These are phyloP conservation scores for Leucosporidium scottii DNA, from an alignment of 768 basidiomycete genomes.

Conservation along the genomic window DNA sequence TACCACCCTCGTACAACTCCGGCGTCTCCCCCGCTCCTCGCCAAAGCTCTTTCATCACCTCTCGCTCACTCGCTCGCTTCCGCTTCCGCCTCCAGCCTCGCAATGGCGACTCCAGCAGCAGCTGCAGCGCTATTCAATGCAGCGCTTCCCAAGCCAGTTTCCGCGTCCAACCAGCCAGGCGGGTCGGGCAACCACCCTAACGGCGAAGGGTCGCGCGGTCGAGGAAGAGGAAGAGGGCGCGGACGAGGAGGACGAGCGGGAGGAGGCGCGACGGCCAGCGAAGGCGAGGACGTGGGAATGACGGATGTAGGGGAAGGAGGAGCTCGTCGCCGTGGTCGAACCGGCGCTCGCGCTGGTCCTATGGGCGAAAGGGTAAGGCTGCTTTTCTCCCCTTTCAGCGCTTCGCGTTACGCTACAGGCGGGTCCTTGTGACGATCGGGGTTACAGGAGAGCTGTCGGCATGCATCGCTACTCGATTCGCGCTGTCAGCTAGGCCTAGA, in stretches of 20 bases:
- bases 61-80: conserved; percentile 2
- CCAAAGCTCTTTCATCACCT: not conserved
- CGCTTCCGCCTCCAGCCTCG: not conserved
- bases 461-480: no score
- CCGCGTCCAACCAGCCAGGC: not conserved
- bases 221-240: not conserved
- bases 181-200: conserved; percentile 5
- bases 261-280: not conserved
- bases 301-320: conserved; percentile 6
- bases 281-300: conserved; percentile 31
- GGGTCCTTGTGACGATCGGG: no score
- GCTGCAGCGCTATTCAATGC: conserved; percentile 21
- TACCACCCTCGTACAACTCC: not conserved
- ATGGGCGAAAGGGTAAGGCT: conserved; percentile 28
- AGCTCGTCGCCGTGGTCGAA: conserved; percentile 9
- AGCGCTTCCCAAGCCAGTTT: conserved; percentile 7
- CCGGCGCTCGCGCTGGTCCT: conserved; percentile 9
- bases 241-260: not conserved
- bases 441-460: no score
- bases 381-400: no score
- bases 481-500: not conserved
- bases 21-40: not conserved
- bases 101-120: conserved; percentile 10
- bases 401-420: not conserved
- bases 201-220: not conserved